A percentile compares a stretch with the other conserved stretches of the same genome.
phyloP scores from a whole-genome alignment of 495 filamentous ascomycete genomes.

The Thermochaetoides thermophila region DNA sequence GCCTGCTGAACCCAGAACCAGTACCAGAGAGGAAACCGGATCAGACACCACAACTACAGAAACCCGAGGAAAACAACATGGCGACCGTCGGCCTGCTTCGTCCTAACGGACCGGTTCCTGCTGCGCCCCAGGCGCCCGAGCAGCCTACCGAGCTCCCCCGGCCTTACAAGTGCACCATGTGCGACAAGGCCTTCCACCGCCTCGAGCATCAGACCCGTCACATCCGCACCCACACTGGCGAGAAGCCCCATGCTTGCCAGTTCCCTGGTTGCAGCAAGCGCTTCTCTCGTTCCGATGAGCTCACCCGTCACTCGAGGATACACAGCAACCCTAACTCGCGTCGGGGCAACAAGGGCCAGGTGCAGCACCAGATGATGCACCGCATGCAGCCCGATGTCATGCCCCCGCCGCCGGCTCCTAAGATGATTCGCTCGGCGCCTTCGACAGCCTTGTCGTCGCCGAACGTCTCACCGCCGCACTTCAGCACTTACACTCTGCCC shows the following conservation, averaged over 20 bases:
- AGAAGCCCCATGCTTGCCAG: conserved; percentile 93
- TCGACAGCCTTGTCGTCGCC: conserved; percentile 79
- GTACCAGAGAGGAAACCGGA: conserved; percentile 14
- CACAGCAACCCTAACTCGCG: conserved; percentile 98
- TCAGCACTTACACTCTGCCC: conserved; percentile 54
- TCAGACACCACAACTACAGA: conserved; percentile 20
- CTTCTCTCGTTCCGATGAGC: conserved; percentile 92
- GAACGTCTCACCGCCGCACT: conserved; percentile 90
- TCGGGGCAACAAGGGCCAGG: conserved; percentile 75
- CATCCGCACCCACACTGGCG: conserved; percentile 93
- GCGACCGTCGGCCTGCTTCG: conserved; percentile 52
- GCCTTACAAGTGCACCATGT: conserved; percentile 95
- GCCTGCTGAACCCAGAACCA: conserved; percentile 50
- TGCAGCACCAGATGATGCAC: conserved; percentile 15
- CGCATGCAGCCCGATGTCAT: conserved; percentile 49
- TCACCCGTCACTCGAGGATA: conserved; percentile 93
- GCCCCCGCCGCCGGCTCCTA: conserved; percentile 56
- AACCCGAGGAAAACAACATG: conserved; percentile 38
- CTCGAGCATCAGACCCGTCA: conserved; percentile 96
- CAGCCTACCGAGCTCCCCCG: conserved; percentile 60
- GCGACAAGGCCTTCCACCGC: conserved; percentile 97
- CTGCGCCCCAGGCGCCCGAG: conserved; percentile 34
- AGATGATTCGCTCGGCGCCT: conserved; percentile 64
- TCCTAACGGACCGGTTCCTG: conserved; percentile 53
- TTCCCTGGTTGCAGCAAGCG: conserved; percentile 94